Evolutionary conservation across 768 basidiomycete genomes (phyloP), one percentile per base, ranked within the genome.

Genomic region (Leucocoprinus birnbaumii): DNA sequence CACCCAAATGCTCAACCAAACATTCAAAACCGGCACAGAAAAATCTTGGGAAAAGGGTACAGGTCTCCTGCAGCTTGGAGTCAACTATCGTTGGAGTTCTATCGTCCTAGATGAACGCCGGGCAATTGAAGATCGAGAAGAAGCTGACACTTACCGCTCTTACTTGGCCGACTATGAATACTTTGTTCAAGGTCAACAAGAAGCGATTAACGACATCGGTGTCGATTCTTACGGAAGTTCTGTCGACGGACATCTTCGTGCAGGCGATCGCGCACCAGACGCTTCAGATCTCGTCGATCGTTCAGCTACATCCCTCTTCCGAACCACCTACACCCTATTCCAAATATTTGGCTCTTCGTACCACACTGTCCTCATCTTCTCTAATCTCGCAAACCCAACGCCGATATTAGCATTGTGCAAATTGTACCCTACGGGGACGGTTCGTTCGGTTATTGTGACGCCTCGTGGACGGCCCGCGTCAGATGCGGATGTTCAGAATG

Each of bases 1-100:
- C 3, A 65, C 63, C 2, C 45, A 61, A 4, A 50, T 66, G 3
- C 56, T 65, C 4, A 22, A 27, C 3, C 21, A n/a, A 14, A 34
- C 54, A 6, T 55, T 55, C 21, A 27, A 40, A 21, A 26, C 31
- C n/a, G 35, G 27, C 31, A 34, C 45, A 16, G 59, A 46, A 6
- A 62, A 58, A 18, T 51, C 52, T 8, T 67, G 64, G 63, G 56
- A 64, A 14, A 62, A 62, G 21, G 50, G 48, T 2, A 61, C 62
- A 16, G 60, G 62, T 2, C 53, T 79, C 3, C 59, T 64, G 18
- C 77, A 79, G 63, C 73, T 82, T 34, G 80, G 78, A 7, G 69
- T 83, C 42, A 83, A 83, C 63, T 83, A 78, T 59, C 72, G 83
- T 8, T 73, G 74, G 65, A 82, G 81, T 61, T 58, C 74, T 0